Evolutionary conservation across 352 stramenopile species (phyloP).

Genomic region (Globisporangium viniferum): DNA sequence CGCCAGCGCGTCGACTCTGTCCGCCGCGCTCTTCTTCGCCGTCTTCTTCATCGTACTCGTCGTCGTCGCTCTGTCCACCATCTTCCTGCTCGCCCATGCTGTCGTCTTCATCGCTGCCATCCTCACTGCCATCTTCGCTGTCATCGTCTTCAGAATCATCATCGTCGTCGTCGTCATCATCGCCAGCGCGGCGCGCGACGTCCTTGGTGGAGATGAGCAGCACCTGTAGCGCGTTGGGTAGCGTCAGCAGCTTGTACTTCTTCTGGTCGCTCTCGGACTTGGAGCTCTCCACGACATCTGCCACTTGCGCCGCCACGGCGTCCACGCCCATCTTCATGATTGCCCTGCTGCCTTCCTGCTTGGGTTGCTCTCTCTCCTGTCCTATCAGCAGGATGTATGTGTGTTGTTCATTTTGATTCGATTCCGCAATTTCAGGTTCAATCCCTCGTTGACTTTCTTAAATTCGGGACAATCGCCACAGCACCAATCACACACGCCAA

Average conservation of each 20-base stretch:
- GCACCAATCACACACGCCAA: constrained; percentile 8
- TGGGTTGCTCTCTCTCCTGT: constrained; percentile 10
- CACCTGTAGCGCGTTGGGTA: constrained; percentile 71
- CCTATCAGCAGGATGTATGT: neutral
- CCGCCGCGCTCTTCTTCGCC: constrained; percentile 29
- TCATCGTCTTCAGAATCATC: constrained; percentile 29
- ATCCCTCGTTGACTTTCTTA: neutral
- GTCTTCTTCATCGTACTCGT: constrained; percentile 34
- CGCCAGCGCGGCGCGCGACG: constrained; percentile 30
- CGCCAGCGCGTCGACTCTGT: constrained; percentile 40
- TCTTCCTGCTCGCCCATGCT: constrained; percentile 20
- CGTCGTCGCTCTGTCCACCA: constrained; percentile 16
- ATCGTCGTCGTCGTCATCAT: constrained; percentile 14
- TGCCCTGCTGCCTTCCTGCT: neutral
- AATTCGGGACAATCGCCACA: constrained; percentile 12
- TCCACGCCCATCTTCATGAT: constrained; percentile 6
- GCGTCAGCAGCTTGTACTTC: constrained; percentile 78
- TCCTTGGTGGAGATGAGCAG: constrained; percentile 70
- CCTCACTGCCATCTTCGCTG: constrained; percentile 14
- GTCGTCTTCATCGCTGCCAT: constrained; percentile 22
- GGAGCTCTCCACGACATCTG: constrained; percentile 49
- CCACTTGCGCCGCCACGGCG: neutral
- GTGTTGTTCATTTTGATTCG: neutral
- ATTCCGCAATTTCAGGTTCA: neutral
- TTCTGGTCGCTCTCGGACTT: constrained; percentile 84